Percentiles rank a stretch among this genome's conserved stretches.
phyloP scores from a whole-genome alignment of 1,284 basidiomycete species.

The Vanrija sp. region DNA sequence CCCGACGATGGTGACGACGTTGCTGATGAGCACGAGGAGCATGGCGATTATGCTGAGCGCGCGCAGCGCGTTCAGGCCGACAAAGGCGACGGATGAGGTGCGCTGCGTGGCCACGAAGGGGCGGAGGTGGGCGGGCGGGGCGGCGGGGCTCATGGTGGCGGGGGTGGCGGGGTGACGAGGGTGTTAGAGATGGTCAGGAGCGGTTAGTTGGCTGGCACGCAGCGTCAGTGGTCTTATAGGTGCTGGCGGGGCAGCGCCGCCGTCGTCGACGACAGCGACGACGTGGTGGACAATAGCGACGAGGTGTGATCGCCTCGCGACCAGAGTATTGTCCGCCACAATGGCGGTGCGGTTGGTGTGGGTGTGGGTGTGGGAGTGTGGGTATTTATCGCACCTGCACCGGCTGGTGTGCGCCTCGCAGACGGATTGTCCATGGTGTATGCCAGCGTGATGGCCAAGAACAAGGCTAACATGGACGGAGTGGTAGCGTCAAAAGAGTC shows the following conservation, averaged over 20 bases:
- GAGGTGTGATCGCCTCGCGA: too few relatives aligned
- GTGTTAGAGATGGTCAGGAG: background rate
- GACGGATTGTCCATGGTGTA: too few relatives aligned
- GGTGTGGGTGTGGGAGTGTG: too few relatives aligned
- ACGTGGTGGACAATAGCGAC: background rate
- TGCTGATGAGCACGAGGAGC: constrained; percentile 66
- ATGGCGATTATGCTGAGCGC: constrained; percentile 71
- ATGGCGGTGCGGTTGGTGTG: too few relatives aligned
- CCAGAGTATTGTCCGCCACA: too few relatives aligned
- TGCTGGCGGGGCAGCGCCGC: background rate
- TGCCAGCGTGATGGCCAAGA: too few relatives aligned
- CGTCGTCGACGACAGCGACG: background rate
- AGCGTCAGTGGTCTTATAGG: background rate
- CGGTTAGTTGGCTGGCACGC: background rate
- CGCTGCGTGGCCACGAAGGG: constrained; percentile 27
- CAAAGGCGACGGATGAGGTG: constrained; percentile 55
- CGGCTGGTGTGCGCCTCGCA: too few relatives aligned
- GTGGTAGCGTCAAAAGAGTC: too few relatives aligned
- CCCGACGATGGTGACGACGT: constrained; percentile 69
- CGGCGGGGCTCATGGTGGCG: constrained; percentile 8
- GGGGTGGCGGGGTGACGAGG: background rate
- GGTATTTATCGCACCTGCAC: too few relatives aligned
- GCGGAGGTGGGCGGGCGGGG: constrained; percentile 18
- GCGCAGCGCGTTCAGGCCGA: constrained; percentile 72
- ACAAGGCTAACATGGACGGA: too few relatives aligned